Percentiles rank a stretch among this genome's conserved stretches.
Evolutionary conservation across 352 stramenopile species (phyloP).

Genomic region (Pythium periplocum): DNA sequence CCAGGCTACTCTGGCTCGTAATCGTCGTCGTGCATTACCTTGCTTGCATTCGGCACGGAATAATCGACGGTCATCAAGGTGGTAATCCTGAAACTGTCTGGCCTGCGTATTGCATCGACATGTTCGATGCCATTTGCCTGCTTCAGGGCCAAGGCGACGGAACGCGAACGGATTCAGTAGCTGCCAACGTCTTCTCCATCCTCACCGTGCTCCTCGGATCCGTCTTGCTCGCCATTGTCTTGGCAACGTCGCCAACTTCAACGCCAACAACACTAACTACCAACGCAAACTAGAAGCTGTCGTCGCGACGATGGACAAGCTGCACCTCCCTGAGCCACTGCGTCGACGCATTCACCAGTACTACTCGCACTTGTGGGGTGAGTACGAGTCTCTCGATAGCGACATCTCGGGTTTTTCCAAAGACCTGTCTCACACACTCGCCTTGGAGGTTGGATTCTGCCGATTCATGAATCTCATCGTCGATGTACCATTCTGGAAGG

Average conservation of each 20-base stretch:
- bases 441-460: constrained; percentile 56
- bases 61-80: not conserved
- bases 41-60: constrained; percentile 16
- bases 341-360: constrained; percentile 59
- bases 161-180: constrained; percentile 17
- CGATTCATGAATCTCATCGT: constrained; percentile 70
- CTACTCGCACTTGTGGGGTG: constrained; percentile 56
- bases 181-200: constrained; percentile 27
- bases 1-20: constrained; percentile 10
- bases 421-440: constrained; percentile 41
- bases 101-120: not conserved
- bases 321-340: constrained; percentile 34
- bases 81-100: too few species aligned
- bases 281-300: constrained; percentile 63
- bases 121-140: constrained; percentile 28
- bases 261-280: constrained; percentile 41
- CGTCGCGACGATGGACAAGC: constrained; percentile 44
- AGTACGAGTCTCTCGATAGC: constrained; percentile 62
- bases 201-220: constrained; percentile 43
- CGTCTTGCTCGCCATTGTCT: constrained; percentile 51
- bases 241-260: constrained; percentile 53
- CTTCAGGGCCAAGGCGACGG: constrained; percentile 43
- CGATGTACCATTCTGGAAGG: constrained; percentile 48
- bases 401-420: constrained; percentile 48
- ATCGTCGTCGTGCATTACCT: constrained; percentile 20